Conservation (phyloP, 805 yeast species). For the Komagataella mondaviorum region DNA sequence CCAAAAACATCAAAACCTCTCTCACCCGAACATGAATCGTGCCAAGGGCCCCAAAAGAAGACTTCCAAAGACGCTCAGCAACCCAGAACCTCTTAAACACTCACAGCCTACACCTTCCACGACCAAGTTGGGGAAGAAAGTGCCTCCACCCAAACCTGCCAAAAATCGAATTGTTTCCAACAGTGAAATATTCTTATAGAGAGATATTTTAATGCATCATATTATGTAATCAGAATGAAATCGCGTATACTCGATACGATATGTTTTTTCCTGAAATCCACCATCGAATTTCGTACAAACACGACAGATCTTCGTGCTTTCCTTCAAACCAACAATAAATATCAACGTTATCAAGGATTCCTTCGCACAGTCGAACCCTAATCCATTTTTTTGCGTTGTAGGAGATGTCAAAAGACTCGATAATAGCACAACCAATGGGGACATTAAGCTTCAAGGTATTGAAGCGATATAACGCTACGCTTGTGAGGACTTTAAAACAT, state of each 20-base stretch:
- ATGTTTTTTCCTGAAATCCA: background rate
- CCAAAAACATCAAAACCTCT: conserved; percentile 13
- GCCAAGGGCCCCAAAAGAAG: conserved; percentile 40
- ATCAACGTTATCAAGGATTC: background rate
- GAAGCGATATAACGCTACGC: background rate
- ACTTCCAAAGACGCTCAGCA: conserved; percentile 20
- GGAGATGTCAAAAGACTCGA: conserved; percentile 1
- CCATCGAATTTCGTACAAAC: background rate
- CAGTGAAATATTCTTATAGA: conserved; percentile 12
- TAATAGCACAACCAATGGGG: background rate
- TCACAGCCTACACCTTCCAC: background rate
- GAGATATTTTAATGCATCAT: background rate
- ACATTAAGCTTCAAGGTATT: background rate
- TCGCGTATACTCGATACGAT: background rate
- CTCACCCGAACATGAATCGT: conserved; percentile 31
- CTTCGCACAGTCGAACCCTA: background rate
- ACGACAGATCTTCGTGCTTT: background rate
- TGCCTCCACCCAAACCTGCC: conserved; percentile 14
- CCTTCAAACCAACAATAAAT: background rate
- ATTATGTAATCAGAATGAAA: background rate
- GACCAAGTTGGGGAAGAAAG: conserved; percentile 6
- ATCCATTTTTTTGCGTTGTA: background rate
- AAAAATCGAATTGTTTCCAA: conserved; percentile 15
- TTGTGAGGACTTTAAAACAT: background rate
- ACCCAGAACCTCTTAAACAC: background rate